Conservation (phyloP, 1,139 yeast genomes). For the Debaryomyces nepalensis region DNA sequence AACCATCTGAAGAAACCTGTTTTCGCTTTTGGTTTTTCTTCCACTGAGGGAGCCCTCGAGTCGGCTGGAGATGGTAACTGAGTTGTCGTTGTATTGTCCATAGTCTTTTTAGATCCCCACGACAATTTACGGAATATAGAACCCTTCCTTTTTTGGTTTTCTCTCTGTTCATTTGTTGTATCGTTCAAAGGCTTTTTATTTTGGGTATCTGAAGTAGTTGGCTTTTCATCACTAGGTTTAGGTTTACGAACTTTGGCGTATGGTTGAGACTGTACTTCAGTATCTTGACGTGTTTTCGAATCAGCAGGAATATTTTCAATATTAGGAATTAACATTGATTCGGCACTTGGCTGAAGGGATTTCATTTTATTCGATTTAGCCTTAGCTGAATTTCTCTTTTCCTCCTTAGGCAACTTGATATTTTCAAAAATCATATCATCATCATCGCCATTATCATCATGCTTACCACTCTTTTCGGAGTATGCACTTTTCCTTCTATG, state of each 20-base stretch:
- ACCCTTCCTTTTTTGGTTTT: conserved; percentile 43
- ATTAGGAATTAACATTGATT: conserved; percentile 45
- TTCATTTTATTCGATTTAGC: conserved; percentile 20
- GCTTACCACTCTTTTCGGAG: conserved; percentile 21
- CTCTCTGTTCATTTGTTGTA: conserved; percentile 33
- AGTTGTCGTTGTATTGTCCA: conserved; percentile 25
- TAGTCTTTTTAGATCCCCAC: conserved; percentile 51
- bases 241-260: conserved; percentile 33
- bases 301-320: conserved; percentile 15
- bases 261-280: conserved; percentile 27
- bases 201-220: conserved; percentile 2
- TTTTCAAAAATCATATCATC: conserved; percentile 46
- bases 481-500: conserved; percentile 23
- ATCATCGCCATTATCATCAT: conserved; percentile 23
- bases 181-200: conserved; percentile 37
- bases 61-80: conserved; percentile 49
- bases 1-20: conserved; percentile 51
- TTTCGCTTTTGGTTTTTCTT: conserved; percentile 34
- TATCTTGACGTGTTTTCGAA: conserved; percentile 7
- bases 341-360: conserved; percentile 41
- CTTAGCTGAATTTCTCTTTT: conserved; percentile 20
- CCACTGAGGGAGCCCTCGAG: conserved; percentile 37
- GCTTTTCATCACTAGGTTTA: conserved; percentile 17
- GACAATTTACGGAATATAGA: conserved; percentile 70
- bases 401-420: conserved; percentile 48